phyloP scores from a whole-genome alignment of 78 protist genomes.

The Dictyostelium intermedium region DNA sequence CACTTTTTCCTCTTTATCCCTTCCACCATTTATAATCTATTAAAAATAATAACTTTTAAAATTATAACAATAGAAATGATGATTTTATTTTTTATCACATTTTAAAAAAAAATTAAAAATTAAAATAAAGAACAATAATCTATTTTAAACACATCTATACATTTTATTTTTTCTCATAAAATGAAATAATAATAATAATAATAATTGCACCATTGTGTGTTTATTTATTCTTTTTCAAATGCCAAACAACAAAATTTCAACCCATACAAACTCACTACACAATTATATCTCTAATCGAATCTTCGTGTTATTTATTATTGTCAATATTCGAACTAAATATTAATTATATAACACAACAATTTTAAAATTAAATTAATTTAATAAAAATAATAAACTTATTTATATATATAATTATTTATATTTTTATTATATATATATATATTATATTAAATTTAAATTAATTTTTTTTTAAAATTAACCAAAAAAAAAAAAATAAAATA shows the following conservation, averaged over 20 bases:
- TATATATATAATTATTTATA: no score
- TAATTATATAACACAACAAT: not conserved
- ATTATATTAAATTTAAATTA: no score
- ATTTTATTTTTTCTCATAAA: not conserved
- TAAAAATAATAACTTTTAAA: no score
- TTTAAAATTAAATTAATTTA: not conserved
- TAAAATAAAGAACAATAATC: not conserved
- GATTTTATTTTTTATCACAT: not conserved
- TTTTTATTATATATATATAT: no score
- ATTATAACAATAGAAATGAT: not conserved
- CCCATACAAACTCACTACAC: not conserved
- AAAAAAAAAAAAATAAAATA: no score
- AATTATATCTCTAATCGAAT: not conserved
- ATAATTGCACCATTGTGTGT: not conserved
- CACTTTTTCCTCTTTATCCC: no score
- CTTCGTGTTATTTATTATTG: not conserved
- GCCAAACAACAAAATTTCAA: not conserved
- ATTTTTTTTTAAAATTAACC: no score
- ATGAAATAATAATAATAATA: not conserved
- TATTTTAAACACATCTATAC: not conserved
- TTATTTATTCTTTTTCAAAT: not conserved
- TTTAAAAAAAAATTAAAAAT: not conserved
- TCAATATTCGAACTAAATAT: conserved; percentile 1
- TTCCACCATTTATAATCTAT: not conserved
- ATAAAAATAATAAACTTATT: not conserved